Conservation (phyloP, 1,284 basidiomycete species). For the Farysia itapuensis region DNA sequence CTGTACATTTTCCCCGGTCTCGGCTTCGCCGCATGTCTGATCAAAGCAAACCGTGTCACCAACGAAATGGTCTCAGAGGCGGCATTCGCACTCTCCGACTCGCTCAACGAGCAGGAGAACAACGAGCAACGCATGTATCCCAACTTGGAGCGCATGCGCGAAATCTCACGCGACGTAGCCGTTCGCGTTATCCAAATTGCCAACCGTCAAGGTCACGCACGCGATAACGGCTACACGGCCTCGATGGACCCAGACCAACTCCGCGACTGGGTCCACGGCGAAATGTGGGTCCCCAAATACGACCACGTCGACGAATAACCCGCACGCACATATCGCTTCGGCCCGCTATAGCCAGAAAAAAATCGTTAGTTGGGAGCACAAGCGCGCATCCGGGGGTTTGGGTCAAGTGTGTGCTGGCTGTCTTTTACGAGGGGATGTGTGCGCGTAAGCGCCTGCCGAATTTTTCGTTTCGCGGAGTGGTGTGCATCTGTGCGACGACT, state of each 20-base stretch:
- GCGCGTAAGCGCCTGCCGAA: constrained; percentile 26
- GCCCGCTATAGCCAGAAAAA: too few species aligned
- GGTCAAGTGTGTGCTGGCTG: too few species aligned
- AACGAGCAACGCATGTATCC: constrained; percentile 59
- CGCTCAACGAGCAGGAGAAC: constrained; percentile 73
- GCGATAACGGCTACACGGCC: constrained; percentile 52
- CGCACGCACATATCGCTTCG: background rate
- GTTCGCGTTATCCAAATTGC: constrained; percentile 50
- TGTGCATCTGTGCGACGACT: constrained; percentile 37
- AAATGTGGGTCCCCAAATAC: constrained; percentile 56
- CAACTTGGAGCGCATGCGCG: constrained; percentile 49
- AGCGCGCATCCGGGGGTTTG: too few species aligned
- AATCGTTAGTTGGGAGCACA: too few species aligned
- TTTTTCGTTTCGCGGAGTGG: constrained; percentile 31
- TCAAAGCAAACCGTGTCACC: constrained; percentile 70
- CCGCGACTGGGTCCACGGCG: constrained; percentile 44
- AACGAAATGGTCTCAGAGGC: constrained; percentile 71
- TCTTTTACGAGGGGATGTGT: too few species aligned
- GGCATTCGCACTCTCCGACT: constrained; percentile 74
- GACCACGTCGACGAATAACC: constrained; percentile 4
- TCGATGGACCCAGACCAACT: constrained; percentile 47
- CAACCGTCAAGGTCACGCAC: constrained; percentile 48
- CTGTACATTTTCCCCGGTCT: constrained; percentile 62
- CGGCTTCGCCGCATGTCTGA: constrained; percentile 64
- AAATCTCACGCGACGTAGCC: constrained; percentile 51